Base-by-base conservation (phyloP, 2,329 filamentous ascomycete genomes). In the Phaeosphaeria sp. region DNA sequence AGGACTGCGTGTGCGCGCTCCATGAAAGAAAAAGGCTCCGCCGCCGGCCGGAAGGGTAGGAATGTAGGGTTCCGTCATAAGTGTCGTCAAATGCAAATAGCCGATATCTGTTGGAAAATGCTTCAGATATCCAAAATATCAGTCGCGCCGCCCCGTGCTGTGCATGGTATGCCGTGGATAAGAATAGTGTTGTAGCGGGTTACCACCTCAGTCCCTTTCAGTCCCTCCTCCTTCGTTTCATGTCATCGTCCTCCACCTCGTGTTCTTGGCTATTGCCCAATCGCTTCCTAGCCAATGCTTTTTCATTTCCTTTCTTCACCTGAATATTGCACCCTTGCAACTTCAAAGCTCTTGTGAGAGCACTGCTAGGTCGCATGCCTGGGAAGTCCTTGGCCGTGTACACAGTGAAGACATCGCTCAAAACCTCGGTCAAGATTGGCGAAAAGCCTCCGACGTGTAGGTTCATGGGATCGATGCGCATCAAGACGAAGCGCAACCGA, bases 371-470 rank as follows among this genome's bases (percentile, higher is more conserved):
- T 56, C 88, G 83, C 91, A 95, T 95, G 6, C 91, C 91, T 0
- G 90, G 90, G 59, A 95, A 95, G 71, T 94, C 91, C 73, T 94
- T 95, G 44, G 91, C 91, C 44, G 89, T 93, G 75, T 90, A 93
- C 7, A 93, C 91, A 13, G 85, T 87, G 71, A 95, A 93, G n/a
- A 88, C 80, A 17, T 91, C 86, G 70, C 87, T 92, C 77, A 88
- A 83, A 17, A 81, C 78, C 57, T 80, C 80, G 7, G 81, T 82
- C n/a, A 84, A 77, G 52, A 81, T 81, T 5, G 78, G 79, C 39
- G 80, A 81, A 51, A 76, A 79, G 5, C 77, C 78, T 25, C 86
- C 87, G 2, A 83, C 83, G 15, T 80, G 79, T 75, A 87, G 84
- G 48, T 81, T 80, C 36, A 77, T 78, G 1, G 88, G 87, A 63